These are phyloP conservation scores for Termitomyces sp. DNA, from an alignment of 768 basidiomycete genomes.

Conservation along the genomic window DNA sequence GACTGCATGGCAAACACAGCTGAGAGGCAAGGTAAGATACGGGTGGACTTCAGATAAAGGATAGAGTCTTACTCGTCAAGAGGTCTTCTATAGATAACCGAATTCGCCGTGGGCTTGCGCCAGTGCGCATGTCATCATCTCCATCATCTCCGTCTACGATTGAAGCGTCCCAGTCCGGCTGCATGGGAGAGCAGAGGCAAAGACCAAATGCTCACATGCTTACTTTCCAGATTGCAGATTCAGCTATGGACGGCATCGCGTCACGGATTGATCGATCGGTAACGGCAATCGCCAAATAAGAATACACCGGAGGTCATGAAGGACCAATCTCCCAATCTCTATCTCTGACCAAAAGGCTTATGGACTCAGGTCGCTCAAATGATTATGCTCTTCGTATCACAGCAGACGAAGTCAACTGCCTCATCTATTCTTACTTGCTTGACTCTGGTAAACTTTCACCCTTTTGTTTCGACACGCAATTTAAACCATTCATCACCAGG, in stretches of 20 bases:
- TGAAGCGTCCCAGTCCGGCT: conserved; percentile 17
- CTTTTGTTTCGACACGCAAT: neutral
- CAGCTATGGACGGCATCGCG: conserved; percentile 4
- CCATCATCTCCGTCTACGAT: conserved; percentile 15
- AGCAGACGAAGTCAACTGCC: conserved; percentile 80
- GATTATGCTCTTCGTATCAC: conserved; percentile 50
- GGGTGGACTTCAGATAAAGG: neutral
- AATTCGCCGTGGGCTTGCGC: neutral
- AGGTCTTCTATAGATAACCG: conserved; percentile 19
- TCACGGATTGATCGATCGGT: conserved; percentile 14
- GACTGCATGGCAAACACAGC: conserved; percentile 28
- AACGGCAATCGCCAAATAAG: conserved; percentile 9
- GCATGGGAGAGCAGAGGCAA: conserved; percentile 13
- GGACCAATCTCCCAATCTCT: neutral
- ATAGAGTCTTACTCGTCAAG: conserved; percentile 17
- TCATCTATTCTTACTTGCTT: conserved; percentile 78
- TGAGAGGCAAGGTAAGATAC: conserved; percentile 8
- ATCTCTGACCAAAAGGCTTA: neutral
- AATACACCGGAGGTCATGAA: neutral
- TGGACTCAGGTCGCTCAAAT: conserved; percentile 5
- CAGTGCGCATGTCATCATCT: neutral
- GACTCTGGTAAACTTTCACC: conserved; percentile 56
- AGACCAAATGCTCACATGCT: conserved; percentile 4
- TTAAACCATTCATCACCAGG: conserved; percentile 36
- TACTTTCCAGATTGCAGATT: neutral